Base-by-base conservation (phyloP, 495 filamentous ascomycete species). In the Aspergillus asperescens region DNA sequence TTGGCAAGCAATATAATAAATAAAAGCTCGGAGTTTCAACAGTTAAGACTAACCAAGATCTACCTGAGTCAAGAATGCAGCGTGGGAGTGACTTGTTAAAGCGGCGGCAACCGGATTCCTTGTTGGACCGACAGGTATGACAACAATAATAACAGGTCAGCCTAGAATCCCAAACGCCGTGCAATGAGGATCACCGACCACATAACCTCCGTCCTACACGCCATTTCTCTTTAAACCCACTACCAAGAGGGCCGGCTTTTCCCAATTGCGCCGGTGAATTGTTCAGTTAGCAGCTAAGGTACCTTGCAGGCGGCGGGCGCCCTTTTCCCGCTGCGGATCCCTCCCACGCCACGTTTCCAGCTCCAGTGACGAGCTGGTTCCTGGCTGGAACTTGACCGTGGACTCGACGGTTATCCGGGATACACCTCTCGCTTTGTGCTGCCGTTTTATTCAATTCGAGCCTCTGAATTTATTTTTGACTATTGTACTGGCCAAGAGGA, bases 341-440 rank as follows among this genome's bases (percentile, higher is more conserved):
- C 48, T 31, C 54, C 55, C 29, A 56, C 54, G 54, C 60, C 60
- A 62, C 60, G 53, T 57, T 55, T 57, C 59, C 56, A 41, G 50
- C 53, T 40, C 9, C 39, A 46, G 43, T 42, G 39, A 12, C 27
- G 16, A 27, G 5, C 12, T 34, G 7, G 44, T 35, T 47, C 44
- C 44, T 34, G 45, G 32, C 19, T 27, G n/a, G n/a, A n/a, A n/a
- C n/a, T n/a, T n/a, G n/a, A n/a, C n/a, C n/a, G n/a, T n/a, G n/a
- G n/a, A n/a, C n/a, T n/a, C n/a, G n/a, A n/a, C n/a, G n/a, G n/a
- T 8, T 31, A 22, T 19, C 12, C 22, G 13, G 18, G 27, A 52
- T 28, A 48, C 16, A 31, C 43, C 12, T 12, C 42, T 19, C 25
- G 3, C 37, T 34, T 18, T 8, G 23, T 19, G 24, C 24, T 29